Evolutionary conservation across 2,329 filamentous ascomycete species (phyloP).

Genomic region (Plenodomus tracheiphilus): DNA sequence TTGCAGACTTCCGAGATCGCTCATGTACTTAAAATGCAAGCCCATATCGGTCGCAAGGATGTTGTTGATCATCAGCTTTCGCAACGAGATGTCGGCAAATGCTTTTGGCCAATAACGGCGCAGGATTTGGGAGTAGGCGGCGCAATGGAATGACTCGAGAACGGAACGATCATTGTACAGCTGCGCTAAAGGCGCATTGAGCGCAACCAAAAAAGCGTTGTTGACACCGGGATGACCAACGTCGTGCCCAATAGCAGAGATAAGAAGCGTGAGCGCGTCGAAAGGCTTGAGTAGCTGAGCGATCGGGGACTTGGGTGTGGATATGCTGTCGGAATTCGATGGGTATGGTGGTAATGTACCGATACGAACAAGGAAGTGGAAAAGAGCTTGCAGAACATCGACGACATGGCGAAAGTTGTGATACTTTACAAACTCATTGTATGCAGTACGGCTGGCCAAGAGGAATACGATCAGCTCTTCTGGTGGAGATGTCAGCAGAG

Average conservation of each 20-base stretch:
- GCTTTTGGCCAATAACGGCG: conserved; percentile 87
- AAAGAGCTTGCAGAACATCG: conserved; percentile 91
- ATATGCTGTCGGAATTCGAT: conserved; percentile 32
- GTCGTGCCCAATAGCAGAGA: conserved; percentile 97
- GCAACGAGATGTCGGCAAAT: conserved; percentile 77
- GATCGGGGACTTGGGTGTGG: conserved; percentile 62
- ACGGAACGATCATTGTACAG: conserved; percentile 97
- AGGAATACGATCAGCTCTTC: conserved; percentile 84
- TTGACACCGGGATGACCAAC: conserved; percentile 98
- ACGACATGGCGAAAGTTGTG: conserved; percentile 98
- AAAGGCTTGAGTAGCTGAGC: conserved; percentile 79
- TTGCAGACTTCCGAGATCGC: conserved; percentile 78
- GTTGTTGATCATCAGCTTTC: conserved; percentile 93
- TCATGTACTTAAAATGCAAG: conserved; percentile 95
- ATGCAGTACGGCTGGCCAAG: conserved; percentile 86
- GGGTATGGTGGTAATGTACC: conserved; percentile 74
- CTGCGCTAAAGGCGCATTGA: conserved; percentile 91
- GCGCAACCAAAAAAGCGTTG: conserved; percentile 89
- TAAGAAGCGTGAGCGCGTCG: conserved; percentile 83
- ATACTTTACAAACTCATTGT: conserved; percentile 94
- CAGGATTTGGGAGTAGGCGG: conserved; percentile 93
- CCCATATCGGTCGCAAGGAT: conserved; percentile 98
- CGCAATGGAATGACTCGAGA: conserved; percentile 95
- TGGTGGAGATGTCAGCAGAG: conserved; percentile 41
- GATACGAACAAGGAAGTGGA: conserved; percentile 83